Evolutionary conservation across 768 basidiomycete species (phyloP).

Genomic region (Pleurotus citrinopileatus): DNA sequence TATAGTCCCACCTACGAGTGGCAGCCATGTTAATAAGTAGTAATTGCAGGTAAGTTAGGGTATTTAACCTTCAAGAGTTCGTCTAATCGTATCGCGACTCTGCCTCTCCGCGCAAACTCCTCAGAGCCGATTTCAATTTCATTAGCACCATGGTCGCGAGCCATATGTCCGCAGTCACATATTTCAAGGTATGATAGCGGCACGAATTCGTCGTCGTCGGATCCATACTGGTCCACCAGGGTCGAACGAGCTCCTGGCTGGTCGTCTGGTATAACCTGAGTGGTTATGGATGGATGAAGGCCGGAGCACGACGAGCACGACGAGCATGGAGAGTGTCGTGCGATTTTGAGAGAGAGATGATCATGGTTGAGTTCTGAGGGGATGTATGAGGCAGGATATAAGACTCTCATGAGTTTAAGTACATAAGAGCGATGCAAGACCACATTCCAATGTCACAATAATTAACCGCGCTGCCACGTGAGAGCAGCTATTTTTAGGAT

Average conservation of each 20-base stretch:
- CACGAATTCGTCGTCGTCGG: slow-evolving; percentile 60
- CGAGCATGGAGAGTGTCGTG: slow-evolving; percentile 75
- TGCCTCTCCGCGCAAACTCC: slow-evolving; percentile 70
- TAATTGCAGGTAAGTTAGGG: slow-evolving; percentile 9
- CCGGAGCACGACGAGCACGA: slow-evolving; percentile 66
- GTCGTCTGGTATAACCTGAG: slow-evolving; percentile 59
- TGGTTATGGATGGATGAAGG: slow-evolving; percentile 59
- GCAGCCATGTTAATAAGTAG: slow-evolving; percentile 7
- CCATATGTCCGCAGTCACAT: slow-evolving; percentile 71
- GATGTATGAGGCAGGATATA: slow-evolving; percentile 64
- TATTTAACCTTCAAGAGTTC: slow-evolving; percentile 72
- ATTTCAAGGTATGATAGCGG: slow-evolving; percentile 49
- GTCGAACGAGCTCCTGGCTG: slow-evolving; percentile 42
- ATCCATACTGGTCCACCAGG: slow-evolving; percentile 61
- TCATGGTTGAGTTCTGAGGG: slow-evolving; percentile 44
- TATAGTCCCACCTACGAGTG: slow-evolving; percentile 12
- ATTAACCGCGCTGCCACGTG: neutral
- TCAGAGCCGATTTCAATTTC: slow-evolving; percentile 49
- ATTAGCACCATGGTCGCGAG: slow-evolving; percentile 65
- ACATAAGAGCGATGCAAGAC: neutral
- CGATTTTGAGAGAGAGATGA: slow-evolving; percentile 70
- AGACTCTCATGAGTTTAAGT: slow-evolving; percentile 47
- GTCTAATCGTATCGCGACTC: slow-evolving; percentile 77
- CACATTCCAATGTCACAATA: too few species aligned
- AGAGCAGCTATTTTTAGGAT: slow-evolving; percentile 13